A percentile compares a stretch with the other conserved stretches of the same genome.
These are phyloP conservation scores for Pseudogymnoascus verrucosus DNA, from an alignment of 2,329 filamentous ascomycete species.

Conservation along the genomic window DNA sequence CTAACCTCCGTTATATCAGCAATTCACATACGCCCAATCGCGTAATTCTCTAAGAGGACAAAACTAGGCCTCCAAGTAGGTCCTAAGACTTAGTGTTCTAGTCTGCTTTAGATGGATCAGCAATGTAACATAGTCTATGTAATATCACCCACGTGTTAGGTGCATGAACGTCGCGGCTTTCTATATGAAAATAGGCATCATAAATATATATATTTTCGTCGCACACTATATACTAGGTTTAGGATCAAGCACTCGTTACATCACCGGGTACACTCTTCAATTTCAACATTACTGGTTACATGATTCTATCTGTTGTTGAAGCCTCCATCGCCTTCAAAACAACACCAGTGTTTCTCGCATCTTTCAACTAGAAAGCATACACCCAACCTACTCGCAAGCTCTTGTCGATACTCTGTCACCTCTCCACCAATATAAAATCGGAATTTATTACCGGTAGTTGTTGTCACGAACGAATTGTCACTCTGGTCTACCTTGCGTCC, in stretches of 20 bases:
- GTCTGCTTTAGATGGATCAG: background rate
- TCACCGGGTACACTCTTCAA: background rate
- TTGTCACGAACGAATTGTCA: background rate
- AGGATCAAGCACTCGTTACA: background rate
- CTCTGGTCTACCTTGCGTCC: background rate
- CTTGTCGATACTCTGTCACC: background rate
- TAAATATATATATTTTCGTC: background rate
- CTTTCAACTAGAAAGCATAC: background rate
- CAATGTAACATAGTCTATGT: background rate
- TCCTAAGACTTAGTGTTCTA: background rate
- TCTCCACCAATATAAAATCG: background rate
- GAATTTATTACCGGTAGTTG: background rate
- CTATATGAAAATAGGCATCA: background rate
- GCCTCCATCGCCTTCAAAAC: background rate
- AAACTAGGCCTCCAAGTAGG: background rate
- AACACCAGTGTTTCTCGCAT: background rate
- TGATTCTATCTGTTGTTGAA: background rate
- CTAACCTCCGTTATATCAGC: background rate
- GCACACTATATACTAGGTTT: background rate
- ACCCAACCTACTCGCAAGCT: background rate
- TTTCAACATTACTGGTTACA: background rate
- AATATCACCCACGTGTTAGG: background rate
- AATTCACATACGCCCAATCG: background rate
- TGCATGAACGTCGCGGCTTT: background rate
- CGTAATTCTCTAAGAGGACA: background rate